phyloP scores from a whole-genome alignment of 805 yeast species.

The Ogataea nakhonphanomensis region DNA sequence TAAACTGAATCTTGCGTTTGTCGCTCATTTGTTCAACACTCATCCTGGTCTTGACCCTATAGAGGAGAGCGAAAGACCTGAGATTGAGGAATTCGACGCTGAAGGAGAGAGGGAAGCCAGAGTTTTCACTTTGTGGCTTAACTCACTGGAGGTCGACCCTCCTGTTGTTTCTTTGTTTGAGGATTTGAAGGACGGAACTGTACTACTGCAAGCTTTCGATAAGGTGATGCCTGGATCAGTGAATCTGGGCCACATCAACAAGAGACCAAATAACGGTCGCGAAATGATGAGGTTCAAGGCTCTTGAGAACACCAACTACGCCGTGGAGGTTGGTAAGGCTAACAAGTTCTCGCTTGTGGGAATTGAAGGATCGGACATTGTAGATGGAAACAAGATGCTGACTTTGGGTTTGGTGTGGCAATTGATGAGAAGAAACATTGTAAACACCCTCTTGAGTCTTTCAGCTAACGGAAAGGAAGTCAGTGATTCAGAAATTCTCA shows the following conservation, averaged over 20 bases:
- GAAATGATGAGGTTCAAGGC: slow-evolving; percentile 92
- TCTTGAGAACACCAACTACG: slow-evolving; percentile 94
- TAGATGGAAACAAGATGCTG: slow-evolving; percentile 85
- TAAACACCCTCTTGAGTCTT: slow-evolving; percentile 71
- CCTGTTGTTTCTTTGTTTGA: slow-evolving; percentile 89
- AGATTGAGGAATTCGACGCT: slow-evolving; percentile 96
- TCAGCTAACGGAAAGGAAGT: slow-evolving; percentile 71
- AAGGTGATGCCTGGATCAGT: slow-evolving; percentile 95
- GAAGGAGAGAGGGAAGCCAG: slow-evolving; percentile 99
- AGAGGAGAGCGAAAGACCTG: slow-evolving; percentile 86
- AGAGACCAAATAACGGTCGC: slow-evolving; percentile 69
- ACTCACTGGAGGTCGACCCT: slow-evolving; percentile 93
- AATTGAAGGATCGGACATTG: slow-evolving; percentile 95
- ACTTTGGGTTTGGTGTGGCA: slow-evolving; percentile 97
- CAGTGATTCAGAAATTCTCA: slow-evolving; percentile 80
- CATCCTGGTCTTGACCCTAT: slow-evolving; percentile 96
- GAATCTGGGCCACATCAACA: slow-evolving; percentile 72
- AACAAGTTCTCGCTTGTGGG: slow-evolving; percentile 93
- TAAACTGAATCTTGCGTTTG: slow-evolving; percentile 92
- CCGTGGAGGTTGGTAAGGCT: slow-evolving; percentile 94
- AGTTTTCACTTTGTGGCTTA: slow-evolving; percentile 96
- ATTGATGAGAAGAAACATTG: slow-evolving; percentile 94
- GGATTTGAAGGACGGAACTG: slow-evolving; percentile 89
- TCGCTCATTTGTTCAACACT: slow-evolving; percentile 94
- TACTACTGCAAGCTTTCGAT: slow-evolving; percentile 87